Evolutionary conservation across 1,284 basidiomycete genomes (phyloP), one percentile per base, ranked within the genome.

Genomic region (Moesziomyces sp.): DNA sequence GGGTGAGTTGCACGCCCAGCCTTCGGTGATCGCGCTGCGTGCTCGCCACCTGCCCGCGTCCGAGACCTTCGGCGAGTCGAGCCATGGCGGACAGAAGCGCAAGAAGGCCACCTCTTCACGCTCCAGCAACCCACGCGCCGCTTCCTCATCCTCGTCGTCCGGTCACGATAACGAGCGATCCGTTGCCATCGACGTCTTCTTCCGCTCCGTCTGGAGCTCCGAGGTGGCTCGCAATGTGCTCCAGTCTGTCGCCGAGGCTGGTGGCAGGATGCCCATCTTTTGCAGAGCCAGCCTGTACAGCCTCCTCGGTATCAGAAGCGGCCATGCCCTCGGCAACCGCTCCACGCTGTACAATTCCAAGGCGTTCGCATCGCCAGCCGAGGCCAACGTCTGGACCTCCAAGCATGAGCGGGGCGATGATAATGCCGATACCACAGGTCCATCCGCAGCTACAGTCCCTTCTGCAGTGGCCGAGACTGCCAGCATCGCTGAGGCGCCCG

Each of bases 211-310:
- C 5, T 71, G 68, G 68, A 61, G 42, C 54, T 55, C 68, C 24
- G 38, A 21, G 5, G 47, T 24, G 5, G 68, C 68, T 44, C 51
- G 58, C 0, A 46, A 58, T 1, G 68, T 58, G 26, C 52, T 71
- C 28, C 43, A 46, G 19, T 8, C 47, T n/a, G 40, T 71, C 18
- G 55, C 68, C n/a, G 45, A 21, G 1, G 49, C 19, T 5, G 43
- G 52, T n/a, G 68, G 68, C 8, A 40, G 47, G n/a, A 59, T 71
- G 61, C 21, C 68, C 3, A 35, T 53, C 7, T 61, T 65, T 34
- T 71, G 68, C 55, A 71, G 65, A 24, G 45, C 61, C 0, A 61
- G 58, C 52, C 53, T 71, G 26, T 65, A 71, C 51, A 57, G 58
- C 9, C 53, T 51, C 2, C 40, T 71, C 6, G 62, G 58, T 16